Conservation (phyloP, 306 rosid species). For the Spatholobus suberectus region DNA sequence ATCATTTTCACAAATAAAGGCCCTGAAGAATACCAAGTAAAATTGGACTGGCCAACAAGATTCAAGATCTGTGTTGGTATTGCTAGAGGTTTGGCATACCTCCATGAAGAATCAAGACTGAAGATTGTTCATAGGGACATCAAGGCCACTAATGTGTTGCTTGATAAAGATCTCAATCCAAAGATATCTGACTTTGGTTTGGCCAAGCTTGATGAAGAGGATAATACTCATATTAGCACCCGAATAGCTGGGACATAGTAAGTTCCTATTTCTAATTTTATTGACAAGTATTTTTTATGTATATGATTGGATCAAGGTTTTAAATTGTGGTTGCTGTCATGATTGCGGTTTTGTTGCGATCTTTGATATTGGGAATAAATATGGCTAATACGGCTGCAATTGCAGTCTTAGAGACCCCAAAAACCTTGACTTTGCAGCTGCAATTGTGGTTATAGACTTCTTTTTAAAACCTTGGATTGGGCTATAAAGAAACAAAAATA, state of each 20-base stretch:
- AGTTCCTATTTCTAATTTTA: conserved; percentile 11
- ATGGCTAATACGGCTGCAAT: too few species aligned
- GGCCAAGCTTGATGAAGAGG: conserved; percentile 77
- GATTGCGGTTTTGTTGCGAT: too few species aligned
- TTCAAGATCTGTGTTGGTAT: conserved; percentile 67
- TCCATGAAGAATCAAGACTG: conserved; percentile 79
- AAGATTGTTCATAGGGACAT: conserved; percentile 80
- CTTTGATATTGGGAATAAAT: too few species aligned
- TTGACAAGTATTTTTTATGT: neutral
- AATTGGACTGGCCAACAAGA: conserved; percentile 67
- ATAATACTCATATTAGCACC: conserved; percentile 70
- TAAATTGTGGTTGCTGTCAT: too few species aligned
- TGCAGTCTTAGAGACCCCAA: too few species aligned
- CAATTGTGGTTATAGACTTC: too few species aligned
- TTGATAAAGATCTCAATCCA: conserved; percentile 60
- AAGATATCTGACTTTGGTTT: conserved; percentile 75
- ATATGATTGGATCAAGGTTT: neutral
- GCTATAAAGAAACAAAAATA: neutral
- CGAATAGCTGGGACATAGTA: conserved; percentile 69
- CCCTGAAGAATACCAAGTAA: conserved; percentile 23
- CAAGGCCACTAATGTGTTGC: conserved; percentile 68
- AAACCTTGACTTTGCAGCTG: too few species aligned
- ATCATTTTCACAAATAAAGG: conserved; percentile 37
- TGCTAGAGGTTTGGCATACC: conserved; percentile 71
- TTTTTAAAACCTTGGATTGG: too few species aligned